Base-by-base conservation (phyloP, 371 early-diverging fungal species). In the Mortierella sp. region DNA sequence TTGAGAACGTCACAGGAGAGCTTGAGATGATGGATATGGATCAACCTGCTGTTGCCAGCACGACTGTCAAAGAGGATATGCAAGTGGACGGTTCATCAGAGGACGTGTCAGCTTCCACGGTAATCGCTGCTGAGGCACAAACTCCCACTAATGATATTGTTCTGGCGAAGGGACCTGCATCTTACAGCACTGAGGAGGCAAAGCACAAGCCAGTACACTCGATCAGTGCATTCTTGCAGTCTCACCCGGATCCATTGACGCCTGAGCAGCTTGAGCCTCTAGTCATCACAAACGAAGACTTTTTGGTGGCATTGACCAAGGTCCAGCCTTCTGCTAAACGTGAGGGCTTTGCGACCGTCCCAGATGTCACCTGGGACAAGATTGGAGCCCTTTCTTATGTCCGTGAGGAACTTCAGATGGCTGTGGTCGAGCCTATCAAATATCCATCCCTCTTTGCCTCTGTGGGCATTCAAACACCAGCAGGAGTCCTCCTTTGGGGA, bases 401-500 rank as follows among this genome's bases (percentile, higher is more conserved):
- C 0, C 94, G 97, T 23, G 95, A 97, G 60, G 97, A 98, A 76
- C 85, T 99, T 23, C 92, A 95, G 66, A 96, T 96, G 96, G 93
- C 96, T 4, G 94, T 99, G 14, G 94, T 99, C 11, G 97, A 98
- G 65, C 99, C 99, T 23, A 96, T 98, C 62, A 91, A 92, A 70
- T 91, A 95, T 75, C 98, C 99, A 6, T 95, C 98, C 62, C 86
- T 93, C 59, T 99, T 98, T 84, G 85, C 89, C 57, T 84, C 87
- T 56, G 94, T 99, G 1, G 99, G 99, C 30, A 99, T 99, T 65
- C 91, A 88, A 1, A 87, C 93, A 3, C 96, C 99, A 4, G 92
- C 95, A 43, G 99, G 99, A 62, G 98, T 99, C 0, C 84, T 99
- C 53, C 84, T 99, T 18, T 98, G 98, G 92, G 99, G 99, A 15